Base-by-base conservation (phyloP, 805 yeast species). In the Metschnikowia anglica region DNA sequence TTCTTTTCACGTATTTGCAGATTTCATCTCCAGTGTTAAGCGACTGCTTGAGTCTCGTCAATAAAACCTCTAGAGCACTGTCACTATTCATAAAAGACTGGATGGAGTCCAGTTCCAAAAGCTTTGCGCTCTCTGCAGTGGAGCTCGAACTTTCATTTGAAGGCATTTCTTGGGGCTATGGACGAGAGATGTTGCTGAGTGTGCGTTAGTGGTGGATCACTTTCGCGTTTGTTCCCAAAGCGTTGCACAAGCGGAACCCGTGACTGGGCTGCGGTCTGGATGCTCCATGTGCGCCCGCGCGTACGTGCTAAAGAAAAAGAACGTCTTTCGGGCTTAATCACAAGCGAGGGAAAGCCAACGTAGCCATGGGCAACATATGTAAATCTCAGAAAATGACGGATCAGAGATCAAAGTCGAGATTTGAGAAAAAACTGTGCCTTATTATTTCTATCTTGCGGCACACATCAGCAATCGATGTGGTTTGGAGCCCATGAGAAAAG, bases 11-110 rank as follows among this genome's bases (percentile, higher is more conserved):
- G 62, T 79, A 93, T 52, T 80, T 79, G 21, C 88, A 73, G 54
- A 88, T 83, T 58, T 93, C 98, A 56, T 89, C 96, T 51, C 95
- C 83, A 0, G 95, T 82, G 47, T 74, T 73, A 33, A 90, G 73
- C 44, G 89, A 80, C 61, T 84, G 91, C 64, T 91, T 91, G 44
- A 90, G 72, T 31, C 95, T 73, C 1, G 73, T 66, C 38, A 90
- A 70, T 15, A 91, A 70, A 0, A 88, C 73, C 47, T 85, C 93
- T 39, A 88, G 75, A 2, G 95, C 86, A 5, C 80, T 74, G 60
- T 88, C 95, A n/a, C 87, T 76, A 47, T 74, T 74, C 55, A 85
- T 63, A 15, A 85, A 72, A 23, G 66, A 60, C 33, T 66, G 57
- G 25, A 85, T 74, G 41, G 73, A 72, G 24, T 78, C 78, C 50